Evolutionary conservation across 495 filamentous ascomycete species (phyloP).

Genomic region (Friedmanniomyces endolithicus): DNA sequence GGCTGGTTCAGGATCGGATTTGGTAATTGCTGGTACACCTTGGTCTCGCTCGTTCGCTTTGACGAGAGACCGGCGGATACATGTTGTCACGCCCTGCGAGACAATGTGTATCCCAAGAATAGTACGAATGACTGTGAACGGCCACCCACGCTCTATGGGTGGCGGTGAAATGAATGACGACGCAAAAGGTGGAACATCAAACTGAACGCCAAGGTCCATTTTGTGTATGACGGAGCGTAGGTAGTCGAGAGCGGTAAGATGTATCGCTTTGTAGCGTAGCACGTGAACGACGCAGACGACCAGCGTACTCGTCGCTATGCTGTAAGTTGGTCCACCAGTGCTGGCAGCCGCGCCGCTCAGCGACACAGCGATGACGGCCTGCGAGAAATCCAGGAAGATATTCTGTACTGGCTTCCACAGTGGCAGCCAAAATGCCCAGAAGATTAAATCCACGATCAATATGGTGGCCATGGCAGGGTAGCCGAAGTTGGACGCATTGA

Average conservation of each 20-base stretch:
- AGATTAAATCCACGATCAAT: conserved; percentile 66
- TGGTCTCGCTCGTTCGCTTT: conserved; percentile 19
- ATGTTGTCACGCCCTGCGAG: conserved; percentile 57
- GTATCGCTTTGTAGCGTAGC: conserved; percentile 36
- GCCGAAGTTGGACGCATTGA: conserved; percentile 58
- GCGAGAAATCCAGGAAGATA: conserved; percentile 84
- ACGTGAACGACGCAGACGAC: conserved; percentile 61
- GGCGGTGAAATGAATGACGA: conserved; percentile 12
- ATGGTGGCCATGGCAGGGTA: conserved; percentile 69
- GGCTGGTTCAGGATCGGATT: conserved; percentile 28
- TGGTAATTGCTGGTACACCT: conserved; percentile 25
- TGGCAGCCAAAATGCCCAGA: conserved; percentile 76
- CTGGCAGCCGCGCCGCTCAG: conserved; percentile 73
- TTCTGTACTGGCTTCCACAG: conserved; percentile 80
- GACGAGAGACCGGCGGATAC: conserved; percentile 18
- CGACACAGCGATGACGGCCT: conserved; percentile 88
- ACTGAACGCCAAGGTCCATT: conserved; percentile 12
- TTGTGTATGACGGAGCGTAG: conserved; percentile 19
- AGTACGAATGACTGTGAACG: conserved; percentile 17
- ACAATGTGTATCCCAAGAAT: conserved; percentile 73
- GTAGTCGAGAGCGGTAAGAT: conserved; percentile 21
- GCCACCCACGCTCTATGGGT: conserved; percentile 15
- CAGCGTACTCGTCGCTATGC: conserved; percentile 62
- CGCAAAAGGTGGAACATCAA: conserved; percentile 15
- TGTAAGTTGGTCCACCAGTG: conserved; percentile 48